phyloP scores from a whole-genome alignment of 805 yeast species.

The Candida patagonica region DNA sequence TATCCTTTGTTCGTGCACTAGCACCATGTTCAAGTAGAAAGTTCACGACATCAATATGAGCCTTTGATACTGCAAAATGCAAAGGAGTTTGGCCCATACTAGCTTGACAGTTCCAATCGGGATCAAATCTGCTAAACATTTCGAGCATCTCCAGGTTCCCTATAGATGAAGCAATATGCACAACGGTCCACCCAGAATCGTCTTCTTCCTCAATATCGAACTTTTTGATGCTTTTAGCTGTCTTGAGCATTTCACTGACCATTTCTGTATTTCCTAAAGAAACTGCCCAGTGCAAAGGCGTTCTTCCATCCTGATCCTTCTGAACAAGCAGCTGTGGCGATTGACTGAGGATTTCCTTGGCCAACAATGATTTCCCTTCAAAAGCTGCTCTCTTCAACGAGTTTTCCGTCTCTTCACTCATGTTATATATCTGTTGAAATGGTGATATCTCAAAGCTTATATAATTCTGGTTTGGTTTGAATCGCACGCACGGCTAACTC shows the following conservation, averaged over 20 bases:
- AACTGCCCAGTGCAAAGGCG: conserved; percentile 85
- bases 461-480: too few relatives aligned
- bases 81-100: conserved; percentile 63
- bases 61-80: conserved; percentile 69
- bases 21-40: conserved; percentile 51
- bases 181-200: conserved; percentile 79
- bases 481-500: too few relatives aligned
- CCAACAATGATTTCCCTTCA: conserved; percentile 46
- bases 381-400: conserved; percentile 44
- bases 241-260: conserved; percentile 37
- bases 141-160: conserved; percentile 50
- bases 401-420: conserved; percentile 1
- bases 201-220: conserved; percentile 66
- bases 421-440: too few relatives aligned
- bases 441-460: too few relatives aligned
- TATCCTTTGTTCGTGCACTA: conserved; percentile 58
- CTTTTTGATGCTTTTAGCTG: conserved; percentile 21
- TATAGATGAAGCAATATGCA: conserved; percentile 72
- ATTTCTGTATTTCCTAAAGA: conserved; percentile 49
- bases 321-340: conserved; percentile 38
- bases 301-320: conserved; percentile 66
- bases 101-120: conserved; percentile 56
- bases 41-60: conserved; percentile 44
- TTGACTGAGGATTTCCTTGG: conserved; percentile 40
- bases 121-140: conserved; percentile 40